Evolutionary conservation across 2,329 filamentous ascomycete genomes (phyloP), one percentile per base, ranked within the genome.

Genomic region (Onygenales sp.): DNA sequence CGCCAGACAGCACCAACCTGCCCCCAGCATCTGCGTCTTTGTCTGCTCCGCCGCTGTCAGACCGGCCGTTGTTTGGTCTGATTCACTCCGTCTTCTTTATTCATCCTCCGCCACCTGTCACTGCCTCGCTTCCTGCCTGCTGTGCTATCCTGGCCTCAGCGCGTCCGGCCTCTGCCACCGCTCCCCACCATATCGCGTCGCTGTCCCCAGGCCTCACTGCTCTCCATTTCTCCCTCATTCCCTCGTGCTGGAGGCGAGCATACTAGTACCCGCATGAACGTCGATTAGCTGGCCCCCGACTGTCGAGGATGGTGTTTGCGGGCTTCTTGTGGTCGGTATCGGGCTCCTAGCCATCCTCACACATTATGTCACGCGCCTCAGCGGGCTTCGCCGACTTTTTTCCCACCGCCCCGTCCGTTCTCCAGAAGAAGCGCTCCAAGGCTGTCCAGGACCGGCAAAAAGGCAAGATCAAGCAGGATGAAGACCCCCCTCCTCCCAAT

Each of bases 381-480:
- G 85, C 86, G 76, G 84, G 85, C 75, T 91, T 90, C 79, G 87
- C 86, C 74, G 84, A 90, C 74, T 93, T 89, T 79, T 91, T 90
- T 72, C 87, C 86, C 62, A 83, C 85, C 68, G 87, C 86, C 66
- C 86, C 87, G 62, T 81, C 82, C 63, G 83, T 82, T 59, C 70
- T 78, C 53, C 71, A 74, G 59, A 68, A 73, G 61, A 74, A 74
- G 70, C 72, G 71, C 66, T 49, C 66, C 58, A 70, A 70, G 61
- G 62, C 66, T 51, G 77, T 79, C 59, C 77, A 77, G 67, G 80
- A 84, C 68, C 76, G 81, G 67, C 80, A 82, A 66, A 83, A 78
- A 69, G 76, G 78, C 52, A 74, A 82, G 74, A 69, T 60, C n/a
- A 63, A 61, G 51, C 46, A 52, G 32, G 60, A 63, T 53, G 58